Evolutionary conservation across 1,284 basidiomycete genomes (phyloP), one percentile per base, ranked within the genome.

Genomic region (Cyathus olla): DNA sequence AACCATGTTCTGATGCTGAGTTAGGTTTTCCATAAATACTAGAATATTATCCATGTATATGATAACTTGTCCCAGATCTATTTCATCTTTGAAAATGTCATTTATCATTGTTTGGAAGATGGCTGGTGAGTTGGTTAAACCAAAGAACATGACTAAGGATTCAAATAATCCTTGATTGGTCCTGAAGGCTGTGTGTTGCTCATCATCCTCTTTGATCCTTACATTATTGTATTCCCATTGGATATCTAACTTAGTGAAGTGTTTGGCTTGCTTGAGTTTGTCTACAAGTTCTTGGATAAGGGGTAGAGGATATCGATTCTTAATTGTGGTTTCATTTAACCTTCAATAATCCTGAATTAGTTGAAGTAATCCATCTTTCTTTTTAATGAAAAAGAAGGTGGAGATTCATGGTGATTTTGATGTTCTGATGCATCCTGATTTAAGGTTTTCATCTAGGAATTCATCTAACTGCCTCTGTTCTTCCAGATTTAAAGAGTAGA

Each of bases 311-410:
- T 35, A 35, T 35, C 31, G 6, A 35, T 35, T 35, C 13, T 35
- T 35, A 35, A 35, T 13, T 13, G 31, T 35, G 8, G 13, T 35
- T 35, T 35, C 13, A 35, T 35, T 35, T 35, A 35, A 35, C 31
- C 13, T 35, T 35, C 13, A 13, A 35, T 35, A 35, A 35, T 35
- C 31, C 6, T 72, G 69, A 15, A 71, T 24, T 67, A 69, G 65
- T 0, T 78, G 57, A 0, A 80, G 62, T 0, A 63, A 57, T 11
- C 76, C 76, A 65, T 83, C 79, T 63, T 82, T 82, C 69, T 85
- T 85, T 51, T 74, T 72, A 3, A 82, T 72, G 61, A 83, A 85
- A 22, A 85, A 76, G 51, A 84, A 68, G 0, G 78, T 76, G 0
- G 80, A 69, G 9, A 64, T 75, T 37, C 66, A 63, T 2, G 74